phyloP scores from a whole-genome alignment of 2,329 filamentous ascomycete species.

The Trichoderma arundinaceum region DNA sequence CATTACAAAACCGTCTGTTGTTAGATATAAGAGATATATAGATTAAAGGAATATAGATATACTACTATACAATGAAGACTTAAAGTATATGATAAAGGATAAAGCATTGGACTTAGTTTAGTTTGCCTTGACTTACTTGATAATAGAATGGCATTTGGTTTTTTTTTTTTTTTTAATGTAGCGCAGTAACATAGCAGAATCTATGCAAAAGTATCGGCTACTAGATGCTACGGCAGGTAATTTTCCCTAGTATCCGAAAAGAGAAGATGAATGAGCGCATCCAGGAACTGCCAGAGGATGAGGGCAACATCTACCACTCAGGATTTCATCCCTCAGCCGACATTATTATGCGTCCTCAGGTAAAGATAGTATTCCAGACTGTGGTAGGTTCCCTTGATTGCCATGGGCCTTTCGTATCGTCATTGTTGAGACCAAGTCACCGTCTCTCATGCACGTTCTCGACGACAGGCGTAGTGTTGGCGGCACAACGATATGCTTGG shows the following conservation, averaged over 20 bases:
- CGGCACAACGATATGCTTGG: conserved; percentile 1
- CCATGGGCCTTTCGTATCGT: no score
- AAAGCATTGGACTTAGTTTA: neutral
- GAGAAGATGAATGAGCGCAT: neutral
- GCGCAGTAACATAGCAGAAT: neutral
- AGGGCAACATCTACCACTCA: no score
- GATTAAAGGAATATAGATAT: neutral
- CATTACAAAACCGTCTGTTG: conserved; percentile 27
- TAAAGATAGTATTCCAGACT: no score
- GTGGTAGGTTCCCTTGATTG: no score
- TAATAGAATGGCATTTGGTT: neutral
- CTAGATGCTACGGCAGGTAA: conserved; percentile 5
- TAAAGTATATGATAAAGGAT: no score
- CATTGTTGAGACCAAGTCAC: no score
- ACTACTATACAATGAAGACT: no score
- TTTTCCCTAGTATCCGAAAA: no score
- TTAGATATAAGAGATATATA: neutral
- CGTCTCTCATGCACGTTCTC: neutral
- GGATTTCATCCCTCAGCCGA: no score
- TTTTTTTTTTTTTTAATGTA: conserved; percentile 8
- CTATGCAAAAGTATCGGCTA: neutral
- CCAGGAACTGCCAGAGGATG: no score
- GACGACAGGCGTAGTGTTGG: neutral
- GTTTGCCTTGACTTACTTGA: no score
- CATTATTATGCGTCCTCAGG: no score